phyloP scores from a whole-genome alignment of 164 flowering plant species.

The Dillenia turbinata region DNA sequence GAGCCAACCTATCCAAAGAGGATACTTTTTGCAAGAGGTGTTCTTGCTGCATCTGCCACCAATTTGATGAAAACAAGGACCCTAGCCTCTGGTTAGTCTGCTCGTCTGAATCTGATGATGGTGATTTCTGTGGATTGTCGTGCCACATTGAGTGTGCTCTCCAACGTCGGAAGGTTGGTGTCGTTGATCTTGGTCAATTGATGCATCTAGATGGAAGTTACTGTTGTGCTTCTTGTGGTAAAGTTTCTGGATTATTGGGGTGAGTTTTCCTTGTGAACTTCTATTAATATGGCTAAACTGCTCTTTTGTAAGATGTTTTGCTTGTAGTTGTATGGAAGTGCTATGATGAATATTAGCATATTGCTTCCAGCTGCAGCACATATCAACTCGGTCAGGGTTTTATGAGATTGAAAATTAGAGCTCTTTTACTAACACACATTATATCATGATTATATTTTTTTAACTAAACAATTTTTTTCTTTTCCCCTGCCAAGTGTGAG shows the following conservation, averaged over 20 bases:
- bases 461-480: no score
- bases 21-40: slow-evolving; percentile 96
- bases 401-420: no score
- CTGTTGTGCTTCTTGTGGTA: slow-evolving; percentile 97
- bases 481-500: no score
- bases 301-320: background rate
- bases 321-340: background rate
- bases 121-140: slow-evolving; percentile 81
- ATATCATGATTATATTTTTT: no score
- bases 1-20: slow-evolving; percentile 67
- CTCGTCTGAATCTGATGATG: slow-evolving; percentile 54
- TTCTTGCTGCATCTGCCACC: slow-evolving; percentile 97
- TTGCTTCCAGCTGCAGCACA: no score
- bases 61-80: slow-evolving; percentile 96
- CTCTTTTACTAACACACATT: no score
- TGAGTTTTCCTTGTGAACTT: slow-evolving; percentile 34
- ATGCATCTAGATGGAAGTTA: slow-evolving; percentile 97
- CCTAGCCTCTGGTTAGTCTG: slow-evolving; percentile 99
- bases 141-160: slow-evolving; percentile 99
- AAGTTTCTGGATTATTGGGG: slow-evolving; percentile 93
- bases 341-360: background rate
- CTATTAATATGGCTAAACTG: no score
- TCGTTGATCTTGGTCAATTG: slow-evolving; percentile 83
- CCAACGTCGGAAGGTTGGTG: slow-evolving; percentile 78
- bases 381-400: no score